Evolutionary conservation across 371 early-diverging fungal species (phyloP).

Genomic region (Blakeslea trispora): DNA sequence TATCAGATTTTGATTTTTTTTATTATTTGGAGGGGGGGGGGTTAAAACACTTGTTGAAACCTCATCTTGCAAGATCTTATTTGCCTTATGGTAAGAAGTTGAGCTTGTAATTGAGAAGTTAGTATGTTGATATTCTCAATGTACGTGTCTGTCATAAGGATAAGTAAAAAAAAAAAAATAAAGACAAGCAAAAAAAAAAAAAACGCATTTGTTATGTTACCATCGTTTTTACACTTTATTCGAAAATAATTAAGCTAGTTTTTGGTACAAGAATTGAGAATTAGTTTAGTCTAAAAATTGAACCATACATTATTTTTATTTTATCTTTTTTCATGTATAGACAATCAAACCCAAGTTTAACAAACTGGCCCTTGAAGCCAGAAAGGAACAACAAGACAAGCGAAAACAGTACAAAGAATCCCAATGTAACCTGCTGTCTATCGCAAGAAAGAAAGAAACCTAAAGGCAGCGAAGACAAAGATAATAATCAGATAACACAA

Average conservation of each 20-base stretch:
- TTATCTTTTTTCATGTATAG: background rate
- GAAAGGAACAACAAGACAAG: background rate
- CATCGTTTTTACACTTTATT: no score
- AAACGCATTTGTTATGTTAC: no score
- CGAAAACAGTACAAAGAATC: background rate
- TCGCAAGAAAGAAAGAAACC: background rate
- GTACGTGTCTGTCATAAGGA: background rate
- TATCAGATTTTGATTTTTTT: no score
- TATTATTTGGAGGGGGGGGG: no score
- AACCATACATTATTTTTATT: background rate
- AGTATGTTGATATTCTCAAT: background rate
- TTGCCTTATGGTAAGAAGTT: background rate
- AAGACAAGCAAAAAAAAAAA: background rate
- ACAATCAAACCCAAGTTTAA: background rate
- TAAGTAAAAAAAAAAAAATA: background rate
- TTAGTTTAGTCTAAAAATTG: background rate
- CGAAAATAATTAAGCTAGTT: no score
- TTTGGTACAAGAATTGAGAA: background rate
- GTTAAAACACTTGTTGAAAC: background rate
- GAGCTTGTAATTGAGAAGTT: background rate
- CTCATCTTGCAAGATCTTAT: background rate
- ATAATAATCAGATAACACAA: background rate
- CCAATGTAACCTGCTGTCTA: background rate
- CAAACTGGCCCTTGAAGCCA: conserved; percentile 1
- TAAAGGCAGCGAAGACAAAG: background rate